These are phyloP conservation scores for Neurospora sp. DNA, from an alignment of 2,329 filamentous ascomycete genomes.

Conservation along the genomic window DNA sequence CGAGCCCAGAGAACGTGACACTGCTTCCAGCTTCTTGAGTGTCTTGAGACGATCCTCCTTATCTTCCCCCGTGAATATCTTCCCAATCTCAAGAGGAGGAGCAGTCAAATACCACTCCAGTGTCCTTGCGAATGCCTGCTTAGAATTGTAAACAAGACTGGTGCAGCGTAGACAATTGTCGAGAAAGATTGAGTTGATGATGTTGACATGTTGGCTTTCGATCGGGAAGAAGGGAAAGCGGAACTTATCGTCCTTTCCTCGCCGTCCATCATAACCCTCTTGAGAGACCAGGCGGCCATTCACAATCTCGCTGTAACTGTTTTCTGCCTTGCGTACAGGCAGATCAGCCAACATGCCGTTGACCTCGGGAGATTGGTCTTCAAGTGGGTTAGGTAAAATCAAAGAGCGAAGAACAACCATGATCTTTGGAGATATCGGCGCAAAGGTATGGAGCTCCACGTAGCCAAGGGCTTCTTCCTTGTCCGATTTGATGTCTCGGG, in stretches of 20 bases:
- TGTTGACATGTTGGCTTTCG: slow-evolving; percentile 18
- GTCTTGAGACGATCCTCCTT: slow-evolving; percentile 1
- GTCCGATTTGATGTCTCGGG: slow-evolving; percentile 1
- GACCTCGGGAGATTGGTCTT: slow-evolving; percentile 12
- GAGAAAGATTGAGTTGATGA: slow-evolving; percentile 22
- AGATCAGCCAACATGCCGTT: slow-evolving; percentile 19
- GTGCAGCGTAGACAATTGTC: slow-evolving; percentile 17
- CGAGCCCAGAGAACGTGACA: slow-evolving; percentile 7
- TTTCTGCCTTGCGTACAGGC: slow-evolving; percentile 19
- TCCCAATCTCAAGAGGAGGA: slow-evolving; percentile 8
- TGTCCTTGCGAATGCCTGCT: slow-evolving; percentile 12
- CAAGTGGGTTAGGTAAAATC: slow-evolving; percentile 14
- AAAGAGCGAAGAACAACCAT: slow-evolving; percentile 18
- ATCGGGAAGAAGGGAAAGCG: slow-evolving; percentile 22
- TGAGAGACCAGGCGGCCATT: slow-evolving; percentile 9
- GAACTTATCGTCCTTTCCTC: slow-evolving; percentile 16
- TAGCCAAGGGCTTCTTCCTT: slow-evolving; percentile 6
- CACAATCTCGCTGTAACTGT: slow-evolving; percentile 18
- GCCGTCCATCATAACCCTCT: slow-evolving; percentile 8
- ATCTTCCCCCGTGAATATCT: slow-evolving; percentile 7
- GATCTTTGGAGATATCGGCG: slow-evolving; percentile 17
- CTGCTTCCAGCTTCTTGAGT: slow-evolving; percentile 7
- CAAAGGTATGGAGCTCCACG: slow-evolving; percentile 16
- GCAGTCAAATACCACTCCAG: slow-evolving; percentile 19
- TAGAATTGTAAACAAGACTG: slow-evolving; percentile 20